Percentiles rank a stretch among this genome's conserved stretches.
Conservation (phyloP, 169 alveolate genomes). For the Cryptosporidium felis region DNA sequence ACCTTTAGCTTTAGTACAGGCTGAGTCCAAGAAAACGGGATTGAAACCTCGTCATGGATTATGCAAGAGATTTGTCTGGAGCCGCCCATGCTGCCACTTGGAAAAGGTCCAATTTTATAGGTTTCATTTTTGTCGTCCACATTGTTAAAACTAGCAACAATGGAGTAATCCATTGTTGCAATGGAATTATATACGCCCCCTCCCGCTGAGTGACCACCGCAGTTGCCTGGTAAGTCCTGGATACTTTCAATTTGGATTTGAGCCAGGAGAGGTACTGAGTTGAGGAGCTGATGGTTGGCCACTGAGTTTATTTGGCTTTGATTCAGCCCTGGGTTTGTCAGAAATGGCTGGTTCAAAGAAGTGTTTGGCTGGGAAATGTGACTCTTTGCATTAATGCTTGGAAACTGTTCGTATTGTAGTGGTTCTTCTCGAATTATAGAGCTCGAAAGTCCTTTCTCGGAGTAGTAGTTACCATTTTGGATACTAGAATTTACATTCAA, state of each 20-base stretch:
- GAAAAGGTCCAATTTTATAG: constrained; percentile 63
- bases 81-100: background rate
- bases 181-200: constrained; percentile 40
- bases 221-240: constrained; percentile 26
- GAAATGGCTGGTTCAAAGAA: background rate
- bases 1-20: constrained; percentile 17
- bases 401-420: background rate
- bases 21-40: constrained; percentile 61
- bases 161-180: constrained; percentile 33
- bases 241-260: constrained; percentile 56
- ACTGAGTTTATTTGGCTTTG: constrained; percentile 5
- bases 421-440: background rate
- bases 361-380: background rate
- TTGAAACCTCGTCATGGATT: constrained; percentile 24
- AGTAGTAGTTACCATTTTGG: background rate
- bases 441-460: background rate
- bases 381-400: background rate
- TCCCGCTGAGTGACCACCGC: background rate
- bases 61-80: constrained; percentile 17
- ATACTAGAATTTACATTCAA: background rate
- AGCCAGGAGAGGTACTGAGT: constrained; percentile 64
- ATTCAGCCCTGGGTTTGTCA: background rate
- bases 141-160: constrained; percentile 54
- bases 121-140: constrained; percentile 65
- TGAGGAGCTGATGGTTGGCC: constrained; percentile 16